Evolutionary conservation across 306 rosid species (phyloP), one percentile per base, ranked within the genome.

Genomic region (Acacia confusa): DNA sequence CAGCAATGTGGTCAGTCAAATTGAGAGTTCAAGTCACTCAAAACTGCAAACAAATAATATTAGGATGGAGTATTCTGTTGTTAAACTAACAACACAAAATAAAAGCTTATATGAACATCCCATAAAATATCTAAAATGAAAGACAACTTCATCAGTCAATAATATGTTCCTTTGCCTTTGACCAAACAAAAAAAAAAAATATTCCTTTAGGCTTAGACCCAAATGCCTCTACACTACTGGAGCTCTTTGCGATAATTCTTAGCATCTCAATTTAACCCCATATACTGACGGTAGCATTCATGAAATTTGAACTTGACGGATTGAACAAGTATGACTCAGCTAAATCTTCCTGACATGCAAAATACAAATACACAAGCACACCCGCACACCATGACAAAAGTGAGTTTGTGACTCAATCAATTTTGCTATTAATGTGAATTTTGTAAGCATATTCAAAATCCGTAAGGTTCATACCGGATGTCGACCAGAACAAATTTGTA

Each of bases 401-500:
- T 34, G 60, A 20, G 53, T 72, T 86, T 74, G 84, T 64, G 47
- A 69, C 68, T 60, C 60, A 74, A 76, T 55, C 53, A 41, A 71
- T 77, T 58, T 41, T 74, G 81, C 40, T 57, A 72, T 36, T 68
- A 24, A 48, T 24, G 58, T 73, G 47, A 27, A 70, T 67, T 74
- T 52, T 2, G 30, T 79, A 80, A 17, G 65, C 58, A 81, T 71
- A 73, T 27, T 79, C 45, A 69, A 20, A n/a, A 53, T 83, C 70
- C 57, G 34, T 70, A 76, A 44, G 77, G 79, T 72, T 66, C 85
- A 78, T 89, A 95, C 99, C 86, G 97, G 99, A 81, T 95, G 99
- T 82, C 93, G 94, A 73, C 97, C 99, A 84, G 88, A 90, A 77
- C 73, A 76, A 72, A 95, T 85, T 71, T 86, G 89, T 79, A 95